These are phyloP conservation scores for Gremmenia infestans DNA, from an alignment of 2,329 filamentous ascomycete species.

Conservation along the genomic window DNA sequence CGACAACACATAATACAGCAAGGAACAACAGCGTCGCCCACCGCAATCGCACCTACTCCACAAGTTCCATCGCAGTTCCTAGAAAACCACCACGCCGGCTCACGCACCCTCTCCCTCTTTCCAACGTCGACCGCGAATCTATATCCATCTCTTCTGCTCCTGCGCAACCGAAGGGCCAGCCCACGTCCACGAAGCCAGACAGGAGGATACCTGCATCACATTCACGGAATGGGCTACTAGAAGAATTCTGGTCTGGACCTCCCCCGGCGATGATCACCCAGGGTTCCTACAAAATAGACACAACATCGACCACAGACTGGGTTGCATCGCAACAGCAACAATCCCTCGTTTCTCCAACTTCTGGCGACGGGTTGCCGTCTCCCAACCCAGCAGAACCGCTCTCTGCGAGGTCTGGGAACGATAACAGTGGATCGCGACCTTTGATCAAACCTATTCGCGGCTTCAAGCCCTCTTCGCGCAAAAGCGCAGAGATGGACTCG, in stretches of 20 bases:
- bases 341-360: slow-evolving; percentile 12
- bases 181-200: not conserved
- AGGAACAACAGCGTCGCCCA: too few relatives aligned
- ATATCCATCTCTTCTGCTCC: not conserved
- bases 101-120: not conserved
- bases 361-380: slow-evolving; percentile 6
- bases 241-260: slow-evolving; percentile 16
- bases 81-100: not conserved
- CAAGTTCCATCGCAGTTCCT: not conserved
- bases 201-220: slow-evolving; percentile 5
- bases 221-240: slow-evolving; percentile 13
- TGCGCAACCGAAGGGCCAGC: not conserved
- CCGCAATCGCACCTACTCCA: not conserved
- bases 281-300: slow-evolving; percentile 18
- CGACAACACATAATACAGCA: too few relatives aligned
- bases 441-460: slow-evolving; percentile 27
- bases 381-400: slow-evolving; percentile 10
- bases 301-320: slow-evolving; percentile 25
- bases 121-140: not conserved
- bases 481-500: slow-evolving; percentile 22
- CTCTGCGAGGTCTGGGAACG: slow-evolving; percentile 6
- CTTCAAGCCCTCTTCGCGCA: slow-evolving; percentile 25
- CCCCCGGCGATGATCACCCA: slow-evolving; percentile 27
- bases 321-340: slow-evolving; percentile 21
- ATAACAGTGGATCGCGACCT: slow-evolving; percentile 13